A percentile compares a stretch with the other conserved stretches of the same genome.
phyloP scores from a whole-genome alignment of 208 protist genomes.

The Trypanosoma cruzi region DNA sequence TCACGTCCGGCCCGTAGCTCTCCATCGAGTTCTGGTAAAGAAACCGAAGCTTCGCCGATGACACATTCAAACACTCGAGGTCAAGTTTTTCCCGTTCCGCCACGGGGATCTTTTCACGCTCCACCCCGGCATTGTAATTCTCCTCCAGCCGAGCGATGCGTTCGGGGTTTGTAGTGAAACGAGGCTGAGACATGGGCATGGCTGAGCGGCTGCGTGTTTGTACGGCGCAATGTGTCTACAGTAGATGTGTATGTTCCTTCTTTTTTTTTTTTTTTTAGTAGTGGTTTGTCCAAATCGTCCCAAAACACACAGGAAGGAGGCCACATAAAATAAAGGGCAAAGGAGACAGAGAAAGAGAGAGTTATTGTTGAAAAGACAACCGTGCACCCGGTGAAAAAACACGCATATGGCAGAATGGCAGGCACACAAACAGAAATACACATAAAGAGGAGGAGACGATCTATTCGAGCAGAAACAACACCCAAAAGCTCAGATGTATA shows the following conservation, averaged over 20 bases:
- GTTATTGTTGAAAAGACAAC: neutral
- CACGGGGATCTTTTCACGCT: conserved; percentile 52
- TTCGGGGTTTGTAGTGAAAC: conserved; percentile 62
- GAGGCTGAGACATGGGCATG: conserved; percentile 66
- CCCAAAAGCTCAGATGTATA: too few relatives aligned
- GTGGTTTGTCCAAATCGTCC: too few relatives aligned
- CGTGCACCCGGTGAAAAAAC: too few relatives aligned
- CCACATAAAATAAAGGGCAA: neutral
- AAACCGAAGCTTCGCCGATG: conserved; percentile 67
- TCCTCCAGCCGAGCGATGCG: conserved; percentile 70
- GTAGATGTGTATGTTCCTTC: too few relatives aligned
- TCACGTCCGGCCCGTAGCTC: conserved; percentile 50
- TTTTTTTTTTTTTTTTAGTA: too few relatives aligned
- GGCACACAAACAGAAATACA: neutral
- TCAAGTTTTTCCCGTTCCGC: conserved; percentile 63
- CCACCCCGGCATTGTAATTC: too few relatives aligned
- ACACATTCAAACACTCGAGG: conserved; percentile 41
- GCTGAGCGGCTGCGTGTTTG: too few relatives aligned
- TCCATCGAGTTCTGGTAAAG: conserved; percentile 80
- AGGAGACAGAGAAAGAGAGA: neutral
- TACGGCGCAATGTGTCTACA: too few relatives aligned
- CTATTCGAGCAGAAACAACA: neutral
- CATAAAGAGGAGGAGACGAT: neutral
- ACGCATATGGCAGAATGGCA: neutral
- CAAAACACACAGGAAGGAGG: neutral